A percentile compares a stretch with the other conserved stretches of the same genome.
These are phyloP conservation scores for Ascochyta rabiei DNA, from an alignment of 2,329 filamentous ascomycete species.

Conservation along the genomic window DNA sequence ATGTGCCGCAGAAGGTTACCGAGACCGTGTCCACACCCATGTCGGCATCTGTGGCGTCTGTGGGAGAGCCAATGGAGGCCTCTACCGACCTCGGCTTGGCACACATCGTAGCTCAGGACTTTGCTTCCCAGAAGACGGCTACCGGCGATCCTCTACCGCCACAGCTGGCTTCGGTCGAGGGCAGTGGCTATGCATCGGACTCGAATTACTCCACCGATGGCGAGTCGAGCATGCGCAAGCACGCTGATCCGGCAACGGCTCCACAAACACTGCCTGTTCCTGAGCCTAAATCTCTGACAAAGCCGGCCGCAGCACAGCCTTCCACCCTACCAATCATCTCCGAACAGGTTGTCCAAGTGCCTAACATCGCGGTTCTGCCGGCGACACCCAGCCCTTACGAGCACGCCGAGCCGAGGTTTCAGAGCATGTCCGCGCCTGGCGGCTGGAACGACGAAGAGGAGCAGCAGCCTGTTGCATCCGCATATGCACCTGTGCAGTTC, in stretches of 20 bases:
- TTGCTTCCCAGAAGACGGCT: constrained; percentile 51
- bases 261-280: constrained; percentile 20
- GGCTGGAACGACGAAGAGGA: constrained; percentile 41
- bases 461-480: constrained; percentile 9
- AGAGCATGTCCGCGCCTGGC: constrained; percentile 35
- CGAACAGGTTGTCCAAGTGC: constrained; percentile 31
- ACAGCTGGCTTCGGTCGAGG: constrained; percentile 72
- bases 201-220: constrained; percentile 45
- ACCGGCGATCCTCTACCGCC: constrained; percentile 69
- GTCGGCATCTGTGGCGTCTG: constrained; percentile 40
- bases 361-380: constrained; percentile 44
- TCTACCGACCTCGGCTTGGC: constrained; percentile 68
- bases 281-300: constrained; percentile 40
- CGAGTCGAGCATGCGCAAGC: constrained; percentile 17
- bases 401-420: constrained; percentile 33
- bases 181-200: constrained; percentile 67
- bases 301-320: constrained; percentile 20
- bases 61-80: constrained; percentile 52
- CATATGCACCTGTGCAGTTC: constrained; percentile 1
- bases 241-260: constrained; percentile 13
- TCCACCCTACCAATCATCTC: constrained; percentile 11
- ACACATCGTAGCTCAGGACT: constrained; percentile 61
- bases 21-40: constrained; percentile 49
- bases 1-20: constrained; percentile 60
- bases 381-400: constrained; percentile 42